These are phyloP conservation scores for Tetrapisispora pingtungensis DNA, from an alignment of 805 yeast genomes.

Conservation along the genomic window DNA sequence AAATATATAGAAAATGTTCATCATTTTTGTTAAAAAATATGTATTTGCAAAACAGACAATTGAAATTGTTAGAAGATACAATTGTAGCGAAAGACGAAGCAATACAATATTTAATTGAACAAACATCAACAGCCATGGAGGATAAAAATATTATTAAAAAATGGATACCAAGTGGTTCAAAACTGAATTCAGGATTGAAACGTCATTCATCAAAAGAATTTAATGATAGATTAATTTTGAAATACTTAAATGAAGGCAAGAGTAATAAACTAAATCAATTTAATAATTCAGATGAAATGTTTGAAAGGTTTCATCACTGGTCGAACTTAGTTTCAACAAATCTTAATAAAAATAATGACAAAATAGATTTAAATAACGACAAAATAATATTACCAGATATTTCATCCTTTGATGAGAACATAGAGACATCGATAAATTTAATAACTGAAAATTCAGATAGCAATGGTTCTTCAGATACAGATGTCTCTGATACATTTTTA, in stretches of 20 bases:
- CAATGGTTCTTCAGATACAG: not conserved
- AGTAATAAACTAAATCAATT: not conserved
- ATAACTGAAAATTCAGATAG: not conserved
- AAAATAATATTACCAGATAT: not conserved
- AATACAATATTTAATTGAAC: slow-evolving; percentile 23
- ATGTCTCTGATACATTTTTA: not conserved
- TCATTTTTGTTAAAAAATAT: not conserved
- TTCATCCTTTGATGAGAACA: not conserved
- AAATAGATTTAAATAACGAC: too few relatives aligned
- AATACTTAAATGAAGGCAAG: not conserved
- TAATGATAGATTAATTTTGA: not conserved
- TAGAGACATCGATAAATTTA: not conserved
- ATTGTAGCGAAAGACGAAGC: slow-evolving; percentile 26
- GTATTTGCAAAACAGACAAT: slow-evolving; percentile 4
- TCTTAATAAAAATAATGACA: not conserved
- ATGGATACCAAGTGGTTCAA: slow-evolving; percentile 30
- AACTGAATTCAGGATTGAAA: not conserved
- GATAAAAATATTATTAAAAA: slow-evolving; percentile 15
- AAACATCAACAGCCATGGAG: slow-evolving; percentile 16
- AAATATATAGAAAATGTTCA: not conserved
- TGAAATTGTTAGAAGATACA: slow-evolving; percentile 6
- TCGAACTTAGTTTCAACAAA: not conserved
- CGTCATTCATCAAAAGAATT: not conserved
- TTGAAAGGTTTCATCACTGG: not conserved
- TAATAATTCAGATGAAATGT: not conserved